Evolutionary conservation across 1,284 basidiomycete genomes (phyloP), one percentile per base, ranked within the genome.

Genomic region (Leccinum pachyderme): DNA sequence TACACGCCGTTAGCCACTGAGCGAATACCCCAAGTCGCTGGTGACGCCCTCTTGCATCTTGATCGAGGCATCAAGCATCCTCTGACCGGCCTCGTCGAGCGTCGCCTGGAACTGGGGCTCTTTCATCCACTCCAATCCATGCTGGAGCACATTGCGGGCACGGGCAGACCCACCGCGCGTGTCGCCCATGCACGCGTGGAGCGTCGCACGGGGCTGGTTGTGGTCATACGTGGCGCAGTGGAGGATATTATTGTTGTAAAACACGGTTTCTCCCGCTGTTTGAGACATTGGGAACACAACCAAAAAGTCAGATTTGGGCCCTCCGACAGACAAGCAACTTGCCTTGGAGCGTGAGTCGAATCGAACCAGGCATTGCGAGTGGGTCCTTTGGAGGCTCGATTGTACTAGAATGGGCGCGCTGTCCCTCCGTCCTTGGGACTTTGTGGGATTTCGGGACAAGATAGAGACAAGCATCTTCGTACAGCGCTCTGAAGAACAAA

Each of bases 161-260:
- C 91, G 81, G 4, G 75, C 72, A 2, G 79, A 75, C 6, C 89
- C 87, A 1, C 86, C 87, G 2, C 78, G 76, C 1, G 76, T 74
- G 57, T 84, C 81, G 1, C 90, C 90, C 69, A 89, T 85, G 52
- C 77, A 84, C 1, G 81, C 91, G 63, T 93, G 91, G 9, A 93
- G 75, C 1, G 91, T 93, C 27, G 84, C 83, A 2, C 91, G 80
- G 51, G 73, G 77, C 24, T 71, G 67, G 29, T 68, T 68, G 1
- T 80, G 73, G 58, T 79, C 77, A 69, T 93, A 93, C 15, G 78
- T 77, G 7, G 83, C 88, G 53, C 86, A 87, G 63, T 92, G 89
- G 29, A 93, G 73, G 59, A 93, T 89, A 64, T 93, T 89, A 64
- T 82, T 85, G 66, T 91, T 90, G 70, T 93, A 93, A 70, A 92